Base-by-base conservation (phyloP, 2,329 filamentous ascomycete species). In the Ophiocordyceps robertsii region DNA sequence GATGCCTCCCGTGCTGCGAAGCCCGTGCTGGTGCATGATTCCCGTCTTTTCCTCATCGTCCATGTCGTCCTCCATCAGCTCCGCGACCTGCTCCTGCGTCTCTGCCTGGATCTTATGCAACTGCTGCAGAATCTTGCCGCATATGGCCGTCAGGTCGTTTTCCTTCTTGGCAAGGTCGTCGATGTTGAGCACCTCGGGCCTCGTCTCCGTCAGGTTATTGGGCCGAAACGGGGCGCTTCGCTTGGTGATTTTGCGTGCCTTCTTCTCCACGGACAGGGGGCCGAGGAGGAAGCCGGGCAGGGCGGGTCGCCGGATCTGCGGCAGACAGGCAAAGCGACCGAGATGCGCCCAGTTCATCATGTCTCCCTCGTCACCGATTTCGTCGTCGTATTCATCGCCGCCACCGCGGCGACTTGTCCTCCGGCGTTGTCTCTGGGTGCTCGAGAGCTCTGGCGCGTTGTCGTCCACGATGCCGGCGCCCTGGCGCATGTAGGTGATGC, bases 261-360 rank as follows among this genome's bases (percentile, higher is more conserved):
- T 87, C 60, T 93, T 95, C 59, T 95, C 84, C 0, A 94, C 77
- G 0, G 88, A 93, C 1, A 96, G 66, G 0, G 90, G 90, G 0
- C 92, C 90, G 0, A 95, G 76, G 7, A 98, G 72, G 53, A 95
- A 95, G 2, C 85, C 82, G 0, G 85, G 77, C 3, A 92, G 71
- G 1, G 84, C 75, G 0, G 90, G 89, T 11, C 90, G 78, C 21
- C 73, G 67, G 46, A 84, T 84, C 53, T 76, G 68, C 1, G 82
- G 83, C 43, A 90, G 69, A 53, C 84, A 87, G 1, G 85, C 88
- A 45, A 77, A 77, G 12, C 77, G 76, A 3, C 92, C 92, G 4
- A 96, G 70, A 52, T 87, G 77, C 35, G 80, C 76, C 92, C 92
- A 98, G 55, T 93, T 85, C 56, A 90, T 72, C 52, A 80, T 77